Evolutionary conservation across 2,329 filamentous ascomycete genomes (phyloP).

Genomic region (Nakataea oryzae): DNA sequence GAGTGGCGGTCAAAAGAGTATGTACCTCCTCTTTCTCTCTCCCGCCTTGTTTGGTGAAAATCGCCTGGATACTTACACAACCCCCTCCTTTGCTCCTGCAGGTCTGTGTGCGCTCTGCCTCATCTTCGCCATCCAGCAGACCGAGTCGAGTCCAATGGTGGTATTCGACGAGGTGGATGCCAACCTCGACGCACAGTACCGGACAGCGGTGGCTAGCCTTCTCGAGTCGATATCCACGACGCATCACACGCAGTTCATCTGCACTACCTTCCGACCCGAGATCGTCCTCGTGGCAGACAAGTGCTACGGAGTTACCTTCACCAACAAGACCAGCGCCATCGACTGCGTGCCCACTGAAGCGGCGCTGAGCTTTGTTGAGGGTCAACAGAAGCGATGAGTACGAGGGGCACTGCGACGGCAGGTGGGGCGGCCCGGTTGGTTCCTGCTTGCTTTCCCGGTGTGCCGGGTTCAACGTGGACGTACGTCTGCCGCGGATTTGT

Average conservation of each 20-base stretch:
- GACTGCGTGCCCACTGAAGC: constrained; percentile 82
- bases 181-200: constrained; percentile 95
- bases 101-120: constrained; percentile 93
- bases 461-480: not conserved
- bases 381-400: constrained; percentile 39
- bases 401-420: not conserved
- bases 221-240: constrained; percentile 66
- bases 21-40: constrained; percentile 21
- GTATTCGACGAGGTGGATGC: constrained; percentile 99
- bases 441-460: not conserved
- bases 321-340: constrained; percentile 89
- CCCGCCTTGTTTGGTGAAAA: not conserved
- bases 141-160: constrained; percentile 95
- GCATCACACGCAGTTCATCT: constrained; percentile 76
- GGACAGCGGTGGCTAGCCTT: constrained; percentile 87
- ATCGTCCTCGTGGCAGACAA: constrained; percentile 94
- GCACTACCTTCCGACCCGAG: constrained; percentile 95
- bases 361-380: constrained; percentile 89
- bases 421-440: no score
- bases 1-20: constrained; percentile 94
- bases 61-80: constrained; percentile 9
- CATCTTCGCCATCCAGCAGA: constrained; percentile 97
- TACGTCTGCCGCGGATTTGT: not conserved
- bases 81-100: not conserved
- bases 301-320: constrained; percentile 92